Percentiles rank a stretch among this genome's conserved stretches.
Conservation (phyloP, 2,329 filamentous ascomycete genomes). For the Helotiales sp. region DNA sequence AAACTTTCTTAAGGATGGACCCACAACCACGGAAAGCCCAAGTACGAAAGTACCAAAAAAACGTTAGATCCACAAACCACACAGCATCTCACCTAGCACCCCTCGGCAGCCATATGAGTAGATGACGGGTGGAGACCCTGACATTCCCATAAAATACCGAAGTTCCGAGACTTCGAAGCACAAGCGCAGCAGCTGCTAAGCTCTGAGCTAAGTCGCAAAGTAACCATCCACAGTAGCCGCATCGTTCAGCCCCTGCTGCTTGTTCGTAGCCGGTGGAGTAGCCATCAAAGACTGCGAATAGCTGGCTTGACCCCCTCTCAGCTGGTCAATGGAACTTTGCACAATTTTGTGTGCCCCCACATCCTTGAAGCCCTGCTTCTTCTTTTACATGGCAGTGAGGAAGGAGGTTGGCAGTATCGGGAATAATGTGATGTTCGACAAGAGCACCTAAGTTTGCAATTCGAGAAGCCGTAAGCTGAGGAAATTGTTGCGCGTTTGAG, state of each 20-base stretch:
- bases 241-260: background rate
- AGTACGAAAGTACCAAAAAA: too few relatives aligned
- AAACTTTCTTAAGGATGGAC: too few relatives aligned
- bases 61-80: too few relatives aligned
- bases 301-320: background rate
- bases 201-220: background rate
- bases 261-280: background rate
- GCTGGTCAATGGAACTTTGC: background rate
- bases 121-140: too few relatives aligned
- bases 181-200: background rate
- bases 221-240: conserved; percentile 1
- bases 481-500: background rate
- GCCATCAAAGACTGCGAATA: conserved; percentile 2
- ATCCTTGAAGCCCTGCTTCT: conserved; percentile 3
- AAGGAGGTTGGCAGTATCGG: background rate
- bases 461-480: conserved; percentile 1
- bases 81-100: too few relatives aligned
- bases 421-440: background rate
- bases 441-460: background rate
- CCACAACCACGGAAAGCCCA: too few relatives aligned
- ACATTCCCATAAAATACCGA: too few relatives aligned
- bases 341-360: conserved; percentile 5
- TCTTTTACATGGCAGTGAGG: conserved; percentile 4
- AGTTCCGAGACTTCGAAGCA: too few relatives aligned
- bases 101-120: too few relatives aligned